A percentile compares a stretch with the other conserved stretches of the same genome.
phyloP scores from a whole-genome alignment of 768 basidiomycete genomes.

The Suillus fuscotomentosus region DNA sequence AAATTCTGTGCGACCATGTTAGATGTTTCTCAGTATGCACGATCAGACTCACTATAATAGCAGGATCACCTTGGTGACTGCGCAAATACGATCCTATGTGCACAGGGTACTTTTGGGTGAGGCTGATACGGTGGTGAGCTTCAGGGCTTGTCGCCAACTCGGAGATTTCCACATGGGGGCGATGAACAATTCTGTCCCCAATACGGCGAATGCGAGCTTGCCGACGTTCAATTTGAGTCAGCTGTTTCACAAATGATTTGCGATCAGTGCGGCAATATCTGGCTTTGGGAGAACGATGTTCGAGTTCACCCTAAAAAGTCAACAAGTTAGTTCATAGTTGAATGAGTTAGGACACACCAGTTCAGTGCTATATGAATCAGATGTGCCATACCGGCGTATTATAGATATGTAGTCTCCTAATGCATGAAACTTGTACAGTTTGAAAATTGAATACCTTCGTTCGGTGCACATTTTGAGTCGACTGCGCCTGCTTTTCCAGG shows the following conservation, averaged over 20 bases:
- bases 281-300: slow-evolving; percentile 8
- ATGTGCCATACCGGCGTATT: slow-evolving; percentile 28
- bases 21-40: background rate
- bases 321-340: too few relatives aligned
- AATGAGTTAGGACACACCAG: slow-evolving; percentile 3
- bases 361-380: slow-evolving; percentile 35
- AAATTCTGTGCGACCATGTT: slow-evolving; percentile 12
- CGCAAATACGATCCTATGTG: slow-evolving; percentile 14
- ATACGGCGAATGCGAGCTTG: background rate
- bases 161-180: background rate
- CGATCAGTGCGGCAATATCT: background rate
- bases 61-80: background rate
- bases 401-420: slow-evolving; percentile 18
- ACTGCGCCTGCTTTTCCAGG: too few relatives aligned
- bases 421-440: slow-evolving; percentile 25
- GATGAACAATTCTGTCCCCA: background rate
- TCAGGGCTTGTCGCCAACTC: background rate
- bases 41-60: background rate
- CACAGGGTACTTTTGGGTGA: slow-evolving; percentile 8
- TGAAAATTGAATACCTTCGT: slow-evolving; percentile 12
- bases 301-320: slow-evolving; percentile 10
- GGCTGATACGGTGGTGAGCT: slow-evolving; percentile 1
- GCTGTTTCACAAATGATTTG: background rate
- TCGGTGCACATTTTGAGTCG: background rate
- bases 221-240: background rate